A percentile compares a stretch with the other conserved stretches of the same genome.
These are phyloP conservation scores for Ophiostoma novo-ulmi DNA, from an alignment of 2,329 filamentous ascomycete genomes.

Conservation along the genomic window DNA sequence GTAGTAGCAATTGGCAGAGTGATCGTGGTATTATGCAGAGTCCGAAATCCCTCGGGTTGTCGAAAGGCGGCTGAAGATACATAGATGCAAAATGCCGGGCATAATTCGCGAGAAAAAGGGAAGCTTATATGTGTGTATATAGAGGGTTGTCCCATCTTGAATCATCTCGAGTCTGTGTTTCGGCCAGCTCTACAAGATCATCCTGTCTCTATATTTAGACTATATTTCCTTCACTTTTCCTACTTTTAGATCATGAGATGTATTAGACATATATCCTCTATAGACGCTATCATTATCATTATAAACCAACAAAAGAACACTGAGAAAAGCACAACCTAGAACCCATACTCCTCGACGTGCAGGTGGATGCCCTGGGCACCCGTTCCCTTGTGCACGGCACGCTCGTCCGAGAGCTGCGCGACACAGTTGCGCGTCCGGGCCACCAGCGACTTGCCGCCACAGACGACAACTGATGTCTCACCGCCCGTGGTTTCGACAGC, in stretches of 20 bases:
- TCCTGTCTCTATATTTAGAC: too few species aligned
- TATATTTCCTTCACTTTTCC: too few species aligned
- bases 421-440: slow-evolving; percentile 52
- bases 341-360: slow-evolving; percentile 54
- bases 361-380: slow-evolving; percentile 58
- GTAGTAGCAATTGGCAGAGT: too few species aligned
- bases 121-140: neutral
- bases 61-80: neutral
- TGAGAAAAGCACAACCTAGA: neutral
- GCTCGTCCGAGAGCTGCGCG: slow-evolving; percentile 52
- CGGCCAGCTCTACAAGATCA: too few species aligned
- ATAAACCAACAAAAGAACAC: neutral
- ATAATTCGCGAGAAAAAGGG: too few species aligned
- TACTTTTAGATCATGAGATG: neutral
- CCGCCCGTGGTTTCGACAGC: slow-evolving; percentile 55
- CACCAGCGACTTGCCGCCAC: slow-evolving; percentile 53
- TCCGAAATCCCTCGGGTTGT: too few species aligned
- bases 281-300: slow-evolving; percentile 7
- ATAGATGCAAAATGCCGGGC: too few species aligned
- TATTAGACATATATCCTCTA: neutral
- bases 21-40: too few species aligned
- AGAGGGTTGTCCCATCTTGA: neutral
- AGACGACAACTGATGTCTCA: slow-evolving; percentile 58
- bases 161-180: too few species aligned
- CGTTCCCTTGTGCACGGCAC: slow-evolving; percentile 60